Percentiles rank a stretch among this genome's conserved stretches.
phyloP scores from a whole-genome alignment of 2,329 filamentous ascomycete genomes.

The Hymenoscyphus repandus region DNA sequence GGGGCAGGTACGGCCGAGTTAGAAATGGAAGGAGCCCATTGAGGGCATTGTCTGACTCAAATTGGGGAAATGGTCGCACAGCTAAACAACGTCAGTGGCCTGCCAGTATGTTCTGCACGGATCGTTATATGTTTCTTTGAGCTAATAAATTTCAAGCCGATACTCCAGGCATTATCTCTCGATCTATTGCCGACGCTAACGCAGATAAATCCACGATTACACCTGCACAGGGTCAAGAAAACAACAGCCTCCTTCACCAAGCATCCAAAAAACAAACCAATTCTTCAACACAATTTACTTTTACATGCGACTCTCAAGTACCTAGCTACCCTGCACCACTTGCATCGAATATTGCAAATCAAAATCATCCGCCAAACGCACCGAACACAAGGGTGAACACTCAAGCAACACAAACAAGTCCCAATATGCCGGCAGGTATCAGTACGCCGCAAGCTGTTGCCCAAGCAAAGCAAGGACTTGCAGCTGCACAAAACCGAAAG shows the following conservation, averaged over 20 bases:
- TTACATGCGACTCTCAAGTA: conserved; percentile 88
- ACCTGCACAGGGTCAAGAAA: conserved; percentile 63
- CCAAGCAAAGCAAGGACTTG: conserved; percentile 24
- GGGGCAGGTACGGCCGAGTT: conserved; percentile 73
- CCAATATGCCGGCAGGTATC: conserved; percentile 20
- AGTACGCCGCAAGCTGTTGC: conserved; percentile 12
- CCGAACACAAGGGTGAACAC: conserved; percentile 23
- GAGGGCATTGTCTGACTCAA: conserved; percentile 49
- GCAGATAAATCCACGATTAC: conserved; percentile 64
- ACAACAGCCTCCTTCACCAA: conserved; percentile 71
- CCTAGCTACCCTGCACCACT: conserved; percentile 64
- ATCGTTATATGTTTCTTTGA: background rate
- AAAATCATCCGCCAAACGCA: conserved; percentile 15
- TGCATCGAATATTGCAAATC: conserved; percentile 18
- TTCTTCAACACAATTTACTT: conserved; percentile 87
- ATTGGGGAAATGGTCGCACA: conserved; percentile 31
- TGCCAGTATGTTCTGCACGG: background rate
- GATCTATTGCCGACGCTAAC: conserved; percentile 86
- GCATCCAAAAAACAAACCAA: conserved; percentile 55
- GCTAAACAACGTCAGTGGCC: conserved; percentile 27
- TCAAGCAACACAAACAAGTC: conserved; percentile 32
- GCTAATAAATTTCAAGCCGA: conserved; percentile 41
- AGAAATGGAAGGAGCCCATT: conserved; percentile 58
- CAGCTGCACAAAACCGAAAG: conserved; percentile 32
- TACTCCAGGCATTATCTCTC: conserved; percentile 76